A percentile compares a stretch with the other conserved stretches of the same genome.
phyloP scores from a whole-genome alignment of 768 basidiomycete genomes.

The Heimioporus sp. region DNA sequence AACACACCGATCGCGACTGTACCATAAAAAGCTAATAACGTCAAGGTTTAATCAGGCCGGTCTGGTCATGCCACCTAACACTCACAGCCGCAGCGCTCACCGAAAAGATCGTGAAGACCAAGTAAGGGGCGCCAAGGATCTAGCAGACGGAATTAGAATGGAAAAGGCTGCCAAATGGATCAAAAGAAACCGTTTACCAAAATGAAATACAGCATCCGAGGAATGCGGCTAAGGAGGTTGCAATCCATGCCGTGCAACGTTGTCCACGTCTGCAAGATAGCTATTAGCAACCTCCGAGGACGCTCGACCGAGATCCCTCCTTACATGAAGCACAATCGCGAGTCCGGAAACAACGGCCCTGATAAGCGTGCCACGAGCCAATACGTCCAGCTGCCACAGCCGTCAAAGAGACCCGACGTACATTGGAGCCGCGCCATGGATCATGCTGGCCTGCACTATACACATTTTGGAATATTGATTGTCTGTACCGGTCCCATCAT shows the following conservation, averaged over 20 bases:
- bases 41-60: slow-evolving; percentile 12
- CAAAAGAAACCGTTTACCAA: slow-evolving; percentile 18
- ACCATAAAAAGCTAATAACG: slow-evolving; percentile 13
- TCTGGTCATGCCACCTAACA: slow-evolving; percentile 15
- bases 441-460: slow-evolving; percentile 49
- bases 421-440: slow-evolving; percentile 54
- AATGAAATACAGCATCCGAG: slow-evolving; percentile 23
- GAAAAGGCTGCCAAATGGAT: neutral
- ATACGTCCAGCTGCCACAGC: neutral
- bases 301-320: neutral
- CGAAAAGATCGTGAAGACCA: slow-evolving; percentile 43
- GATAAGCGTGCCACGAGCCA: neutral
- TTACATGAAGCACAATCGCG: slow-evolving; percentile 42
- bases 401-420: slow-evolving; percentile 25
- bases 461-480: slow-evolving; percentile 38
- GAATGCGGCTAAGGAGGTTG: slow-evolving; percentile 16
- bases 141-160: slow-evolving; percentile 20
- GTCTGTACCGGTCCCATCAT: slow-evolving; percentile 24
- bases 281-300: slow-evolving; percentile 1
- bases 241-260: slow-evolving; percentile 29
- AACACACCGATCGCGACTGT: slow-evolving; percentile 14
- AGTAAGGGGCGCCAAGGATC: slow-evolving; percentile 38
- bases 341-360: slow-evolving; percentile 45
- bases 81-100: slow-evolving; percentile 38
- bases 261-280: slow-evolving; percentile 34